These are phyloP conservation scores for Yamadazyma paraphyllophila DNA, from an alignment of 805 yeast genomes.

Conservation along the genomic window DNA sequence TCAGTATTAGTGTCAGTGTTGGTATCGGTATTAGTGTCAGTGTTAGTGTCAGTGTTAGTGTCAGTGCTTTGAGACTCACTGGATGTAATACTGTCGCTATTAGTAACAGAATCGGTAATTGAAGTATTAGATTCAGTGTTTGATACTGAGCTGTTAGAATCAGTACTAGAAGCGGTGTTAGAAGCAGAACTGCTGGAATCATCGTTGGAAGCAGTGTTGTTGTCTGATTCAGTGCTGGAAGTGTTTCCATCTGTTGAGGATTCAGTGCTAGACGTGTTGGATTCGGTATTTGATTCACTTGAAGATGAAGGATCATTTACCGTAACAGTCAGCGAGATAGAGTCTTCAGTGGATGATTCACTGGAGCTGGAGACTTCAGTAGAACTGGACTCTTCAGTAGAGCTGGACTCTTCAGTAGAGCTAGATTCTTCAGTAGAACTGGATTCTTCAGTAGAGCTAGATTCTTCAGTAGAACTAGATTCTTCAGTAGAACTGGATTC, in stretches of 20 bases:
- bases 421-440: background rate
- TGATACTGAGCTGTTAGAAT: too few relatives aligned
- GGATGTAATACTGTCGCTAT: too few relatives aligned
- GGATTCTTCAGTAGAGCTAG: background rate
- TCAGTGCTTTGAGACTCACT: constrained; percentile 6
- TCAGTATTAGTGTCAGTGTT: constrained; percentile 12
- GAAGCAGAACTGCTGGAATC: too few relatives aligned
- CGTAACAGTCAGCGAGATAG: background rate
- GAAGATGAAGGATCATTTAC: background rate
- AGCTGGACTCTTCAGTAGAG: too few relatives aligned
- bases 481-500: too few relatives aligned
- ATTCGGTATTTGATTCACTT: background rate
- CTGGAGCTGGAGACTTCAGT: background rate
- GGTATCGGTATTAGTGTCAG: constrained; percentile 13
- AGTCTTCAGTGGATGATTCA: too few relatives aligned
- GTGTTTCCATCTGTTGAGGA: constrained; percentile 2
- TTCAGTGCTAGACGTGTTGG: background rate
- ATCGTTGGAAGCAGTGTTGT: too few relatives aligned
- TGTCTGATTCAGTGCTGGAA: too few relatives aligned
- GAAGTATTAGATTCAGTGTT: background rate
- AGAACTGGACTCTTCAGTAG: background rate
- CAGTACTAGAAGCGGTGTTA: too few relatives aligned
- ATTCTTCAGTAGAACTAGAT: background rate
- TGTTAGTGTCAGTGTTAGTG: constrained; percentile 12
- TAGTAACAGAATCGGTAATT: too few relatives aligned